phyloP scores from a whole-genome alignment of 768 basidiomycete genomes.

The Amanita rimosa region DNA sequence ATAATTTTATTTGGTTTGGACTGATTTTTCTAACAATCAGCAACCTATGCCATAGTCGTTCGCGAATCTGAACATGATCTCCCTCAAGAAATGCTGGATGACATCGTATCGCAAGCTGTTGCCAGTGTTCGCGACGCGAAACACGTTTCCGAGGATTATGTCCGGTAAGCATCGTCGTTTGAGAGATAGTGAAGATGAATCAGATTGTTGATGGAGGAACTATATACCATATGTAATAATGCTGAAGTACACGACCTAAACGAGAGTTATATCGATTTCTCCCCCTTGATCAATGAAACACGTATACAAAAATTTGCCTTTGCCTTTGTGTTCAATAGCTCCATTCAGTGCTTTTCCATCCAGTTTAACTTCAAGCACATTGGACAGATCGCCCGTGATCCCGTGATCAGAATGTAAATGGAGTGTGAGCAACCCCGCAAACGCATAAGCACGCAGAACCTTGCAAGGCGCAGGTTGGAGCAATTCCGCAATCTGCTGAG shows the following conservation, averaged over 20 bases:
- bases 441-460: not conserved
- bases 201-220: not conserved
- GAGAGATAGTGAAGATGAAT: not conserved
- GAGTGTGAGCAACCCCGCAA: not conserved
- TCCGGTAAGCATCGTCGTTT: slow-evolving; percentile 5
- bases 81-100: slow-evolving; percentile 55
- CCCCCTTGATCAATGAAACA: not conserved
- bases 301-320: not conserved
- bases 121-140: slow-evolving; percentile 16
- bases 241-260: not conserved
- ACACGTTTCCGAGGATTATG: slow-evolving; percentile 5
- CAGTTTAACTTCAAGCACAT: not conserved
- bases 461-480: not conserved
- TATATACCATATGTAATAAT: not conserved
- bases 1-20: not conserved
- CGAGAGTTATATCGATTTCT: not conserved
- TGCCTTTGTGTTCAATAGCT: not conserved
- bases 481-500: not conserved
- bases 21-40: slow-evolving; percentile 22
- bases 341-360: not conserved
- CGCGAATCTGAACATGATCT: slow-evolving; percentile 67
- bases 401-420: not conserved
- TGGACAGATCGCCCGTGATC: not conserved
- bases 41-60: slow-evolving; percentile 61
- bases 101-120: slow-evolving; percentile 46